Percentiles rank a stretch among this genome's conserved stretches.
Evolutionary conservation across 2,329 filamentous ascomycete genomes (phyloP).

Genomic region (Raffaelea albimanens): DNA sequence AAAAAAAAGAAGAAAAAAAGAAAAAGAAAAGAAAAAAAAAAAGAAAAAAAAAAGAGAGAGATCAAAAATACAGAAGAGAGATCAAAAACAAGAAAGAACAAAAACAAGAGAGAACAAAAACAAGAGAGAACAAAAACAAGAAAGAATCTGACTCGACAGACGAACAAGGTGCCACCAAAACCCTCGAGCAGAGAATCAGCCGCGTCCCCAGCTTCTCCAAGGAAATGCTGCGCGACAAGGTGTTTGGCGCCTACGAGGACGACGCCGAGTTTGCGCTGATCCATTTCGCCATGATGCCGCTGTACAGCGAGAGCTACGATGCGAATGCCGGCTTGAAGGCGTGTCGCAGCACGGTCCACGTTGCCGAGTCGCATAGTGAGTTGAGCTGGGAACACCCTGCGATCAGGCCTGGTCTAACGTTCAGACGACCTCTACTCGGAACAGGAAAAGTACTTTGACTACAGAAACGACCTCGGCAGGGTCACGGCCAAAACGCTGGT

Average conservation of each 20-base stretch:
- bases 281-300: conserved; percentile 25
- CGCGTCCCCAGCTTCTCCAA: conserved; percentile 25
- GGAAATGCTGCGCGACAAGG: conserved; percentile 26
- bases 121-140: too few relatives aligned
- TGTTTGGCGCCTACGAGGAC: conserved; percentile 26
- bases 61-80: too few relatives aligned
- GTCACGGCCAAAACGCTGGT: conserved; percentile 26
- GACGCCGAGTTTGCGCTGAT: conserved; percentile 28
- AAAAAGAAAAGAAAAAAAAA: too few relatives aligned
- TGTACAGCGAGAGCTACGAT: conserved; percentile 26
- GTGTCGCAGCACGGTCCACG: conserved; percentile 21
- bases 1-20: too few relatives aligned
- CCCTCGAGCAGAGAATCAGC: conserved; percentile 20
- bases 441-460: conserved; percentile 28
- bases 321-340: conserved; percentile 21
- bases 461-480: conserved; percentile 18
- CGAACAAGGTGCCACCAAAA: conserved; percentile 23
- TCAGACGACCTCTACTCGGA: conserved; percentile 25
- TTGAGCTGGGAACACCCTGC: not conserved
- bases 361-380: conserved; percentile 27
- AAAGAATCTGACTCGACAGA: conserved; percentile 11
- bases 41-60: too few relatives aligned
- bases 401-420: not conserved
- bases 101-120: too few relatives aligned
- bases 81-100: too few relatives aligned